Percentiles rank a stretch among this genome's conserved stretches.
Evolutionary conservation across 1,284 basidiomycete species (phyloP).

Genomic region (Bjerkandera adusta): DNA sequence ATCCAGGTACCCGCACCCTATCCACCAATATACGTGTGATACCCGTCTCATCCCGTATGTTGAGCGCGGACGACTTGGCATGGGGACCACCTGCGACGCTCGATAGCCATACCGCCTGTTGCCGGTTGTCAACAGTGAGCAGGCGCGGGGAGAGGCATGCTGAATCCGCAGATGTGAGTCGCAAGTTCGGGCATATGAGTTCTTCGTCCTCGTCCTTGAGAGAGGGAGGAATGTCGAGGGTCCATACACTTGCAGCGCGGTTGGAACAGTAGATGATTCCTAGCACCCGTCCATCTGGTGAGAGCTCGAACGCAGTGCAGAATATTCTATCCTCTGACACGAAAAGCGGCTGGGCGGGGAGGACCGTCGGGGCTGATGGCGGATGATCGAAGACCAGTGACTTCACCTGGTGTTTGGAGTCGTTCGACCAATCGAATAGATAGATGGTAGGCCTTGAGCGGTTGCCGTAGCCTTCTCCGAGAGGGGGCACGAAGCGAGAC

Average conservation of each 20-base stretch:
- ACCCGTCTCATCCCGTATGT: slow-evolving; percentile 23
- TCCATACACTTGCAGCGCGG: slow-evolving; percentile 57
- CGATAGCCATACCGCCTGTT: slow-evolving; percentile 49
- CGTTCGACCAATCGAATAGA: slow-evolving; percentile 40
- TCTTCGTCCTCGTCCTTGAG: slow-evolving; percentile 1
- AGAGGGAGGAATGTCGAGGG: slow-evolving; percentile 31
- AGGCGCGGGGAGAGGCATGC: slow-evolving; percentile 61
- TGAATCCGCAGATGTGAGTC: slow-evolving; percentile 39
- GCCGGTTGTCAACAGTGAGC: slow-evolving; percentile 22
- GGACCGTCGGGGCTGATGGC: slow-evolving; percentile 29
- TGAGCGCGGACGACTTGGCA: slow-evolving; percentile 50
- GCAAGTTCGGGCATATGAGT: slow-evolving; percentile 25
- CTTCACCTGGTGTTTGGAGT: slow-evolving; percentile 1
- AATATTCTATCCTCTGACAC: slow-evolving; percentile 42
- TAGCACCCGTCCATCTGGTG: slow-evolving; percentile 52
- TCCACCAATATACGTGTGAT: slow-evolving; percentile 34
- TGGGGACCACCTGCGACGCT: slow-evolving; percentile 59
- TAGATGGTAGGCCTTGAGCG: slow-evolving; percentile 51
- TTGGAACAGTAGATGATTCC: slow-evolving; percentile 67
- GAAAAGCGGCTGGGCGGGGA: slow-evolving; percentile 60
- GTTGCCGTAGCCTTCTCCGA: slow-evolving; percentile 53
- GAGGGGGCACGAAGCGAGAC: slow-evolving; percentile 50
- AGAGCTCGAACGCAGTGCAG: slow-evolving; percentile 60
- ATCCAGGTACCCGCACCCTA: slow-evolving; percentile 35
- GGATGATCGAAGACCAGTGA: slow-evolving; percentile 4